Percentiles rank a stretch among this genome's conserved stretches.
These are phyloP conservation scores for Pezizomycotina sp. DNA, from an alignment of 2,329 filamentous ascomycete species.

Conservation along the genomic window DNA sequence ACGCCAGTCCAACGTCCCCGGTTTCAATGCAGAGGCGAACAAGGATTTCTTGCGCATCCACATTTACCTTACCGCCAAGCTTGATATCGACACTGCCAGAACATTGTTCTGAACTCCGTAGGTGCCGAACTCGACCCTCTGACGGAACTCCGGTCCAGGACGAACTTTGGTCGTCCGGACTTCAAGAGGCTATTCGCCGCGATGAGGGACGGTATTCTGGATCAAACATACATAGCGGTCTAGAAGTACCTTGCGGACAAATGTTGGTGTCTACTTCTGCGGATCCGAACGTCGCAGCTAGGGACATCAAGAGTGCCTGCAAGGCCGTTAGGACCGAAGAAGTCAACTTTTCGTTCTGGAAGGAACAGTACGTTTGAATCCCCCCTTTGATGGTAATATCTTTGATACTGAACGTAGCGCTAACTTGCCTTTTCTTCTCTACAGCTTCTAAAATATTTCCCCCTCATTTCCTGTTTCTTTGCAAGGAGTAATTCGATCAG, in stretches of 20 bases:
- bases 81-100: slow-evolving; percentile 88
- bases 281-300: slow-evolving; percentile 65
- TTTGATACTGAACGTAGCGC: no score
- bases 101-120: slow-evolving; percentile 92
- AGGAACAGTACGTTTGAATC: slow-evolving; percentile 49
- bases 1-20: slow-evolving; percentile 58
- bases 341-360: slow-evolving; percentile 95
- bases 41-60: slow-evolving; percentile 89
- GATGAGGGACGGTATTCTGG: slow-evolving; percentile 75
- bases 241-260: slow-evolving; percentile 62
- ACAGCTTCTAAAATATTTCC: slow-evolving; percentile 14
- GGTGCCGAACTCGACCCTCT: slow-evolving; percentile 76
- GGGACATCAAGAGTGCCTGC: slow-evolving; percentile 70
- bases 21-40: slow-evolving; percentile 41
- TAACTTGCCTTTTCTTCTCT: not conserved
- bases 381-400: not conserved
- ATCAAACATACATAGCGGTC: slow-evolving; percentile 69
- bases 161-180: slow-evolving; percentile 89
- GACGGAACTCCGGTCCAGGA: slow-evolving; percentile 75
- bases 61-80: slow-evolving; percentile 86
- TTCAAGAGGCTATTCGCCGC: slow-evolving; percentile 62
- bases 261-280: slow-evolving; percentile 95
- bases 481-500: slow-evolving; percentile 5
- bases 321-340: slow-evolving; percentile 55
- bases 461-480: not conserved